These are phyloP conservation scores for Naganishia friedmannii DNA, from an alignment of 768 basidiomycete genomes.

Conservation along the genomic window DNA sequence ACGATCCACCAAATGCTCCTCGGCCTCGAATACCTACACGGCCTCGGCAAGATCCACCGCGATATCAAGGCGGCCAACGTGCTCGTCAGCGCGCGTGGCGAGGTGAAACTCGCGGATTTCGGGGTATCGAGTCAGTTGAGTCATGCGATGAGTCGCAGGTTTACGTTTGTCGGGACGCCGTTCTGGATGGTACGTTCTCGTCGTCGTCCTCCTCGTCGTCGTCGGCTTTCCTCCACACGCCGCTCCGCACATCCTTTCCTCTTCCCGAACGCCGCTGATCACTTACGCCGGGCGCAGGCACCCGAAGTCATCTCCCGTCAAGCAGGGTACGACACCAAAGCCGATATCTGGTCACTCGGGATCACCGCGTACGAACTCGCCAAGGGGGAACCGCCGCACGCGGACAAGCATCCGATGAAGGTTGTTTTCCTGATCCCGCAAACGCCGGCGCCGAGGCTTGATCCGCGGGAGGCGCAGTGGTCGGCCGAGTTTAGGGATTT, in stretches of 20 bases:
- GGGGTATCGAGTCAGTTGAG: constrained; percentile 97
- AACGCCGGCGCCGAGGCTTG: constrained; percentile 84
- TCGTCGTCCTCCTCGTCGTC: too few relatives aligned
- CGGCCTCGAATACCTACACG: constrained; percentile 94
- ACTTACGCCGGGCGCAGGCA: constrained; percentile 63
- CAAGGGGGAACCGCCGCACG: constrained; percentile 90
- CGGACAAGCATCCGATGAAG: constrained; percentile 90
- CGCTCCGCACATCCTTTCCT: too few relatives aligned
- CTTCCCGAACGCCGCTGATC: too few relatives aligned
- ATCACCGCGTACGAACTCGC: constrained; percentile 99
- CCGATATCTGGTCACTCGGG: constrained; percentile 96
- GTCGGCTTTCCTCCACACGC: too few relatives aligned
- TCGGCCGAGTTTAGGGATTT: constrained; percentile 88
- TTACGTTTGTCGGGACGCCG: constrained; percentile 79
- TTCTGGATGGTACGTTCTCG: constrained; percentile 41
- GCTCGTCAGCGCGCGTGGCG: constrained; percentile 80
- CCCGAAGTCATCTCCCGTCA: constrained; percentile 91
- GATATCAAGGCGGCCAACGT: constrained; percentile 99
- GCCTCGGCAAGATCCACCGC: constrained; percentile 91
- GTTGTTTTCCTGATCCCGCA: constrained; percentile 97
- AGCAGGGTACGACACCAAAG: constrained; percentile 91
- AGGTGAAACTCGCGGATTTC: constrained; percentile 96
- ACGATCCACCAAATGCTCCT: constrained; percentile 87
- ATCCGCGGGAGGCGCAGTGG: constrained; percentile 82
- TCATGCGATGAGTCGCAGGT: constrained; percentile 70